phyloP scores from a whole-genome alignment of 805 yeast genomes.

The Saccharomycopsis babjevae region DNA sequence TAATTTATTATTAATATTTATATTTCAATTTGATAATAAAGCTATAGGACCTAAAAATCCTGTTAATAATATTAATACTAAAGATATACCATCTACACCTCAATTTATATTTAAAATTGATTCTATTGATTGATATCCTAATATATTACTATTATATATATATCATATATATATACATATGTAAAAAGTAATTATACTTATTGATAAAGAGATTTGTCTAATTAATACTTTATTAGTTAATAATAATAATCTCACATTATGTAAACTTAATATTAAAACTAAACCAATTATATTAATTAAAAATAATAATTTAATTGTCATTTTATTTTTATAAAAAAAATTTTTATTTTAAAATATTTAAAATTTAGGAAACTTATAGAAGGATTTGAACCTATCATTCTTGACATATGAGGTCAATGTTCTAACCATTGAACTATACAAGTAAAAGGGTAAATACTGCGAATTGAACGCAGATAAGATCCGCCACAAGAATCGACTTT shows the following conservation, averaged over 20 bases:
- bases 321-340: neutral
- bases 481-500: conserved; percentile 16
- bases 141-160: conserved; percentile 17
- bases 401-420: conserved; percentile 16
- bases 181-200: conserved; percentile 20
- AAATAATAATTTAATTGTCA: conserved; percentile 13
- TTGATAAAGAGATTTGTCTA: conserved; percentile 19
- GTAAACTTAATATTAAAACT: conserved; percentile 15
- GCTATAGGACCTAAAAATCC: conserved; percentile 18
- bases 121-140: conserved; percentile 19
- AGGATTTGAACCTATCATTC: conserved; percentile 15
- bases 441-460: conserved; percentile 16
- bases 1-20: conserved; percentile 10
- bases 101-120: conserved; percentile 18
- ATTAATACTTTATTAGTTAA: conserved; percentile 15
- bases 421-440: conserved; percentile 16
- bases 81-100: conserved; percentile 21
- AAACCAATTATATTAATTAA: conserved; percentile 16
- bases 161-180: conserved; percentile 20
- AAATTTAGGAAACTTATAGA: conserved; percentile 6
- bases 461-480: conserved; percentile 16
- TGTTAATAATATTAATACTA: conserved; percentile 18
- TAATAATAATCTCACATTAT: conserved; percentile 15
- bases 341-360: neutral
- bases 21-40: conserved; percentile 18